These are phyloP conservation scores for Flaveria bidentis DNA, from an alignment of 129 eudicot species.

Conservation along the genomic window DNA sequence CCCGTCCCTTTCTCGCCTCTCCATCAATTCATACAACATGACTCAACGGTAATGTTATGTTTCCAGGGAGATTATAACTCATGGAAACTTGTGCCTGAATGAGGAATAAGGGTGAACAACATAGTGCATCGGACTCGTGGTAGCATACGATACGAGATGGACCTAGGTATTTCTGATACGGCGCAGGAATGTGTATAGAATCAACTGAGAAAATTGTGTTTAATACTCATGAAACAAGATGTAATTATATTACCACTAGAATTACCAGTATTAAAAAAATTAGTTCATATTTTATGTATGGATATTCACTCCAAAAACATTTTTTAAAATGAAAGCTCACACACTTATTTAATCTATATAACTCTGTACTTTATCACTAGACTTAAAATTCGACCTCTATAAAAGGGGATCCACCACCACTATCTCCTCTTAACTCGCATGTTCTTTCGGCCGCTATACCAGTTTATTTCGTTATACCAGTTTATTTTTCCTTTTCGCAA, in stretches of 20 bases:
- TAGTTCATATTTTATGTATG: neutral
- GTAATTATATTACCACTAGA: constrained; percentile 19
- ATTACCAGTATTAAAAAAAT: constrained; percentile 20
- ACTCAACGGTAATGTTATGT: neutral
- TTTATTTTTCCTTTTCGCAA: too few species aligned
- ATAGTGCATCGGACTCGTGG: neutral
- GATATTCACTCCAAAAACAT: neutral
- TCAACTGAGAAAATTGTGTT: constrained; percentile 20
- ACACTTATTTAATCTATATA: too few species aligned
- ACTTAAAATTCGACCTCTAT: too few species aligned
- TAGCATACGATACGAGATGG: constrained; percentile 31
- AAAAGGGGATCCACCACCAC: too few species aligned
- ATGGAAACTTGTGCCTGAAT: constrained; percentile 4
- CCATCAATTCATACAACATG: neutral
- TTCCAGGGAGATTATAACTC: constrained; percentile 21
- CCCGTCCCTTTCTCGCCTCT: neutral
- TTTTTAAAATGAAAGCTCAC: too few species aligned
- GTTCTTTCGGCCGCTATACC: too few species aligned
- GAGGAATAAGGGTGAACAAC: constrained; percentile 4
- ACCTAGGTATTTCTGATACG: constrained; percentile 4
- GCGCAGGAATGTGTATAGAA: constrained; percentile 21
- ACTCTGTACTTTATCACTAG: too few species aligned
- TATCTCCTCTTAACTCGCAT: too few species aligned
- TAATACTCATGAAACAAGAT: constrained; percentile 21
- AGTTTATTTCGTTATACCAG: too few species aligned